These are phyloP conservation scores for Aureobasidium sp. DNA, from an alignment of 2,329 filamentous ascomycete genomes.

Conservation along the genomic window DNA sequence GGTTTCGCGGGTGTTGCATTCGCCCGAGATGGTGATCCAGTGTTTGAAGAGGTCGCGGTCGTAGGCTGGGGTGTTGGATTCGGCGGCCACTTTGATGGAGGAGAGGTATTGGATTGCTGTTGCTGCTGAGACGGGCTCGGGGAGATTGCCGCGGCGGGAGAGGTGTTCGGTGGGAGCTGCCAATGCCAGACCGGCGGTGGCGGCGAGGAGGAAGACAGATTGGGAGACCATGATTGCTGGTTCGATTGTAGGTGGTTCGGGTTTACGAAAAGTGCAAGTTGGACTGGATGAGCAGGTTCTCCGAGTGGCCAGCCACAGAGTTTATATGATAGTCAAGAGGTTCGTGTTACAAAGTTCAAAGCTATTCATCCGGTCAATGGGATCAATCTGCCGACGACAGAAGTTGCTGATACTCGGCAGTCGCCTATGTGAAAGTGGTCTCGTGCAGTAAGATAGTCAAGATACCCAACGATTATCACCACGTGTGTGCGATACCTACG, in stretches of 20 bases:
- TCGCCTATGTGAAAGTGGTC: constrained; percentile 1
- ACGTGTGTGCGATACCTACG: neutral
- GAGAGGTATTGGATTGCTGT: constrained; percentile 25
- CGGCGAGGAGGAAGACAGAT: constrained; percentile 19
- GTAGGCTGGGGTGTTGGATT: constrained; percentile 43
- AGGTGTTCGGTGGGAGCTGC: constrained; percentile 23
- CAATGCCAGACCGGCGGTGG: constrained; percentile 17
- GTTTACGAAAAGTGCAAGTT: neutral
- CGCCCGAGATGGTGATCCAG: constrained; percentile 59
- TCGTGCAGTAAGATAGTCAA: neutral
- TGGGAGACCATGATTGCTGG: constrained; percentile 20
- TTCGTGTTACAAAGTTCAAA: neutral
- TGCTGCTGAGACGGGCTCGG: constrained; percentile 25
- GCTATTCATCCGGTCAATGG: neutral
- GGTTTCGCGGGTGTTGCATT: constrained; percentile 65
- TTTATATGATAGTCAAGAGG: neutral
- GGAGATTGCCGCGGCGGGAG: constrained; percentile 24
- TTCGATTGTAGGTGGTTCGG: neutral
- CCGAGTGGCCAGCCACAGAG: neutral
- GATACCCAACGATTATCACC: constrained; percentile 4
- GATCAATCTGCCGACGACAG: neutral
- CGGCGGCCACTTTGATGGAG: constrained; percentile 23
- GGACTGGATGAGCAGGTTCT: neutral
- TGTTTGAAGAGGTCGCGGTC: constrained; percentile 62
- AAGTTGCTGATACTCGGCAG: neutral